phyloP scores from a whole-genome alignment of 2,329 filamentous ascomycete genomes.

The Cordyceps pruinosa region DNA sequence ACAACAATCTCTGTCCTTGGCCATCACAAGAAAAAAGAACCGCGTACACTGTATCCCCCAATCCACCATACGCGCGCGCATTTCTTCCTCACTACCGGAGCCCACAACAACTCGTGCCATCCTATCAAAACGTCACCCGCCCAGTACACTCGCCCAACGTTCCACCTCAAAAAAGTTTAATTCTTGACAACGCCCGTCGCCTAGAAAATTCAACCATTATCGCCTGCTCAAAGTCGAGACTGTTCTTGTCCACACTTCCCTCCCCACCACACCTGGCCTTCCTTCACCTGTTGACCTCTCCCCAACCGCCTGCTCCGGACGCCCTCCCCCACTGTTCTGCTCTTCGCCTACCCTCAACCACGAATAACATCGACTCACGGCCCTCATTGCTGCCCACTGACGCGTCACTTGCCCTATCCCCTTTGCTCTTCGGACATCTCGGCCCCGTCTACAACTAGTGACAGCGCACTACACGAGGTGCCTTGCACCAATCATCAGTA shows the following conservation, averaged over 20 bases:
- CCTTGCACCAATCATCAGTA: no score
- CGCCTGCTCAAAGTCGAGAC: constrained; percentile 5
- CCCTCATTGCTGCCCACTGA: neutral
- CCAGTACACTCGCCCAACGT: neutral
- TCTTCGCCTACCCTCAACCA: no score
- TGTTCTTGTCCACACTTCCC: constrained; percentile 1
- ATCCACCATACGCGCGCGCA: neutral
- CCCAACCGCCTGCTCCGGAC: neutral
- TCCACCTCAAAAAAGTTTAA: neutral
- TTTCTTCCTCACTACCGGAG: neutral
- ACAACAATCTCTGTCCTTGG: no score
- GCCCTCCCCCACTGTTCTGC: neutral
- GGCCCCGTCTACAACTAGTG: no score
- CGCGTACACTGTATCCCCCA: neutral
- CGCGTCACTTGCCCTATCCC: neutral
- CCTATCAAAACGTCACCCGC: neutral
- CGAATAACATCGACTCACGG: neutral
- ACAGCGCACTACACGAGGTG: no score
- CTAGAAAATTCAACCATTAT: no score
- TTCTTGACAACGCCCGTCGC: neutral
- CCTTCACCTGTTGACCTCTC: neutral
- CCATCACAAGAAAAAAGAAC: neutral
- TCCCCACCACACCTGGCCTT: neutral
- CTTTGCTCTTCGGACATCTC: neutral
- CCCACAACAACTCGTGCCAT: neutral